These are phyloP conservation scores for Conringia planisiliqua DNA, from an alignment of 345 rosid species.

Conservation along the genomic window DNA sequence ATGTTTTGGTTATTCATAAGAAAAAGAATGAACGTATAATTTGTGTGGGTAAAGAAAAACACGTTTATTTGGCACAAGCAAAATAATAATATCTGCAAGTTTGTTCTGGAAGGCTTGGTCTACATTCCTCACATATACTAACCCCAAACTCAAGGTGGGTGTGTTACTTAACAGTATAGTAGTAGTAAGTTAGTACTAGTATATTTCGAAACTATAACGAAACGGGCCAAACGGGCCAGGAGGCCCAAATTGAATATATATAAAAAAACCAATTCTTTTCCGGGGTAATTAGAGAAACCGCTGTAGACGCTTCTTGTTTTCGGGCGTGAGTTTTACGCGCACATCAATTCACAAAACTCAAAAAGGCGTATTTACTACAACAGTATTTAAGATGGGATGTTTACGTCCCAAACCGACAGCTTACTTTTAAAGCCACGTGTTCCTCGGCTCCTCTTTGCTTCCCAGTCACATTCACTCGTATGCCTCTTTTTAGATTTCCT, in stretches of 20 bases:
- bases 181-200: background rate
- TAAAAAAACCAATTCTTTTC: background rate
- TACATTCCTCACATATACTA: background rate
- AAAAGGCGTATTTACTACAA: background rate
- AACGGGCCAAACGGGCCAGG: background rate
- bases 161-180: background rate
- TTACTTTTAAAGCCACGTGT: slow-evolving; percentile 16
- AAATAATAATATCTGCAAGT: background rate
- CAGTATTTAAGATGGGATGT: background rate
- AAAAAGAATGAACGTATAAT: background rate
- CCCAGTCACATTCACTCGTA: background rate
- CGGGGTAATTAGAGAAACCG: background rate
- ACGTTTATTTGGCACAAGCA: background rate
- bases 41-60: background rate
- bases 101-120: background rate
- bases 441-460: slow-evolving; percentile 12
- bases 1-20: background rate
- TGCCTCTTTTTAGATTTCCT: background rate
- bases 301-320: background rate
- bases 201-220: no score
- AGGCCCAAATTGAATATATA: background rate
- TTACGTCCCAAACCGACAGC: slow-evolving; percentile 30
- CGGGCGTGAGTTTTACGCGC: background rate
- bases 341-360: background rate
- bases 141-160: background rate